These are phyloP conservation scores for Excoecaria cochinchinensis DNA, from an alignment of 345 rosid genomes.

Conservation along the genomic window DNA sequence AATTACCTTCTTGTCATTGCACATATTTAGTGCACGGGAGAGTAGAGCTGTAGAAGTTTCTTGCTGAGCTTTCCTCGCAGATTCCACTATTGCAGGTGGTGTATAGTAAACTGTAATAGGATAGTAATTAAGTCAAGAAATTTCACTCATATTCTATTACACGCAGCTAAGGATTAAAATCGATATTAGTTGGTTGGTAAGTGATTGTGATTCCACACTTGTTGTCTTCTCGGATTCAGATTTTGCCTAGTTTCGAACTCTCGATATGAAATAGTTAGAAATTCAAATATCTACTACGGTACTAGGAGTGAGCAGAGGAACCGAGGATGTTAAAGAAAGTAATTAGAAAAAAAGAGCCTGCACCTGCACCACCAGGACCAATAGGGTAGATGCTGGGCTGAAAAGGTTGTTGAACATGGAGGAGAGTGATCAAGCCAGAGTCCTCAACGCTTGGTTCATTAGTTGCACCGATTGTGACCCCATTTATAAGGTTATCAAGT, in stretches of 20 bases:
- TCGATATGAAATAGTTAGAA: too few species aligned
- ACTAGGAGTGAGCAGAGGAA: too few species aligned
- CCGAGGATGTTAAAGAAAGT: not conserved
- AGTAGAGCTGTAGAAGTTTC: conserved; percentile 51
- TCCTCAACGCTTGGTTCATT: conserved; percentile 22
- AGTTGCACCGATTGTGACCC: not conserved
- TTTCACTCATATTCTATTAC: too few species aligned
- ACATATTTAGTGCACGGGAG: conserved; percentile 54
- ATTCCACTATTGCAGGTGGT: conserved; percentile 36
- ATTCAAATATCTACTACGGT: too few species aligned
- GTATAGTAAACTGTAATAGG: conserved; percentile 34
- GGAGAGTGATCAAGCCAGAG: conserved; percentile 39
- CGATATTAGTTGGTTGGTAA: too few species aligned
- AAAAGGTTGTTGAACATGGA: conserved; percentile 60
- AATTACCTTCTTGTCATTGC: conserved; percentile 55
- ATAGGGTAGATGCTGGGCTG: conserved; percentile 39
- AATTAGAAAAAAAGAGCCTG: too few species aligned
- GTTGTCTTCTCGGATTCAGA: too few species aligned
- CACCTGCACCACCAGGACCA: conserved; percentile 53
- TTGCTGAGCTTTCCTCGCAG: conserved; percentile 54
- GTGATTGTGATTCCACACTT: too few species aligned
- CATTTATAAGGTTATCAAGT: conserved; percentile 37
- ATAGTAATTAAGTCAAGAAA: not conserved
- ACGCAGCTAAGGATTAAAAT: too few species aligned
- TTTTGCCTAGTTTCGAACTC: too few species aligned